These are phyloP conservation scores for Cladosporium halotolerans DNA, from an alignment of 2,329 filamentous ascomycete genomes.

Conservation along the genomic window DNA sequence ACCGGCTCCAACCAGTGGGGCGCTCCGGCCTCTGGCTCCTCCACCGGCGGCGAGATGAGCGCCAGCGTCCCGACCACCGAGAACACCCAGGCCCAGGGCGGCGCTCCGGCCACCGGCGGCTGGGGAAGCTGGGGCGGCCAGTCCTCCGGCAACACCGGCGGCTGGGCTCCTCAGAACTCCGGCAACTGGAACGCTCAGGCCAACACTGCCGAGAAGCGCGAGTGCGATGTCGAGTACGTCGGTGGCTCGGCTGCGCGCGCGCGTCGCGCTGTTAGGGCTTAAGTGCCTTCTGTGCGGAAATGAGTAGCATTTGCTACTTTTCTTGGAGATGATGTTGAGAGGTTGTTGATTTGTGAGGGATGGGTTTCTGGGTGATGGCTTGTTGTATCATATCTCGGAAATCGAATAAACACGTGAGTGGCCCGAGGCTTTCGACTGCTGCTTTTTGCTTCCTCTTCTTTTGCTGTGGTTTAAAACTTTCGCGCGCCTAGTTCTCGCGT, in stretches of 20 bases:
- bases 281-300: neutral
- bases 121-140: neutral
- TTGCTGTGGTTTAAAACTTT: neutral
- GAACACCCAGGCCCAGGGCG: neutral
- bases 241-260: slow-evolving; percentile 6
- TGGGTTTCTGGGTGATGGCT: neutral
- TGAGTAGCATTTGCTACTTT: neutral
- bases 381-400: neutral
- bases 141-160: neutral
- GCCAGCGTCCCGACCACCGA: neutral
- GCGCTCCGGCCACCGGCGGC: neutral
- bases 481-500: too few species aligned
- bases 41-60: neutral
- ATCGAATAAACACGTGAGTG: slow-evolving; percentile 9
- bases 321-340: neutral
- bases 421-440: neutral
- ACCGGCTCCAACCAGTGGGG: neutral
- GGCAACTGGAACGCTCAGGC: neutral
- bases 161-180: neutral
- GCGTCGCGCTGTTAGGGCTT: slow-evolving; percentile 4
- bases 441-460: neutral
- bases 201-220: neutral
- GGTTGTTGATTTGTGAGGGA: neutral
- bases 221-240: slow-evolving; percentile 7
- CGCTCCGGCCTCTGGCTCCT: neutral